Conservation (phyloP, 768 basidiomycete genomes). For the Kwoniella mangroviensis region DNA sequence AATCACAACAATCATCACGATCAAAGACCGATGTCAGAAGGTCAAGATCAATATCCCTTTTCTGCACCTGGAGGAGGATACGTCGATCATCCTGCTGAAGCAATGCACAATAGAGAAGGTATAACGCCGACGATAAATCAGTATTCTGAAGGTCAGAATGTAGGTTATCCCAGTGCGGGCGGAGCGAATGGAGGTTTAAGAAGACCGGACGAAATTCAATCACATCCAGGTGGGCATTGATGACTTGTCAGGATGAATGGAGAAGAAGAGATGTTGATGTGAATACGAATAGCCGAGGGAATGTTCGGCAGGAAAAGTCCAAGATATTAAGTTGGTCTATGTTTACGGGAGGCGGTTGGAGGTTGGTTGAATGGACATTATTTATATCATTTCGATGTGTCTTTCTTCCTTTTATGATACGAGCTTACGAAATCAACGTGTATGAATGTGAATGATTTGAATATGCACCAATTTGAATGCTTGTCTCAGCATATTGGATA, state of each 20-base stretch:
- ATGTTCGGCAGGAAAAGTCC: slow-evolving; percentile 49
- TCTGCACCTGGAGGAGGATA: slow-evolving; percentile 35
- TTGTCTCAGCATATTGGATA: not conserved
- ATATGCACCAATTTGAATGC: too few species aligned
- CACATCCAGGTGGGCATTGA: slow-evolving; percentile 42
- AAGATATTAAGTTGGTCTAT: not conserved
- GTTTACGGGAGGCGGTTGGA: not conserved
- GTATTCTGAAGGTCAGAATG: slow-evolving; percentile 27
- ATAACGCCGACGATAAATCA: slow-evolving; percentile 39
- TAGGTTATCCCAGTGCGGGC: slow-evolving; percentile 15
- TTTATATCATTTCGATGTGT: not conserved
- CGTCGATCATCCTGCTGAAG: slow-evolving; percentile 36
- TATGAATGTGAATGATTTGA: not conserved
- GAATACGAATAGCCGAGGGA: slow-evolving; percentile 38
- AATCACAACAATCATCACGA: slow-evolving; percentile 10
- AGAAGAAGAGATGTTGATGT: slow-evolving; percentile 1
- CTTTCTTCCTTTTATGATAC: not conserved
- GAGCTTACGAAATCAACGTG: slow-evolving; percentile 7
- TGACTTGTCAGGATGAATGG: not conserved
- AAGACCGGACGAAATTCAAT: slow-evolving; percentile 39
- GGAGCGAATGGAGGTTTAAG: slow-evolving; percentile 26
- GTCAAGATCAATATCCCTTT: slow-evolving; percentile 26
- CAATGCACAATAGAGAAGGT: slow-evolving; percentile 30
- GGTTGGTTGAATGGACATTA: not conserved
- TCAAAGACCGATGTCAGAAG: slow-evolving; percentile 5